A percentile compares a stretch with the other conserved stretches of the same genome.
Conservation (phyloP, 176 grass and related monocot genomes). For the maize (Zea mays) region Zm-B73-REFERENCE-NAM-5.0 NC_050105.1:139510001-139510500, state of each 20-base stretch:
- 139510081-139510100: background rate
- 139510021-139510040: too few relatives aligned
- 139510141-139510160: background rate
- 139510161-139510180: background rate
- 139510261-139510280: too few relatives aligned
- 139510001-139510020: too few relatives aligned
- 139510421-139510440: background rate
- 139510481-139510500: constrained; percentile 2
- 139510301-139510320: too few relatives aligned
- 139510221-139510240: background rate
- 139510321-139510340: too few relatives aligned
- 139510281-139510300: too few relatives aligned
- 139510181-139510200: background rate
- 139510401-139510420: too few relatives aligned
- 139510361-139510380: too few relatives aligned
- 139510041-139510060: too few relatives aligned
- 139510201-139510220: background rate
- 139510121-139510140: background rate
- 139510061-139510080: background rate
- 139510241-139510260: too few relatives aligned
- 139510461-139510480: constrained; percentile 41
- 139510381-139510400: too few relatives aligned
- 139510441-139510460: constrained; percentile 3
- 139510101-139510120: background rate
- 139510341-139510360: too few relatives aligned